Evolutionary conservation across 176 grass and related monocot genomes (phyloP), one percentile per base, ranked within the genome.

Genomic region (Paspalum notatum): DNA sequence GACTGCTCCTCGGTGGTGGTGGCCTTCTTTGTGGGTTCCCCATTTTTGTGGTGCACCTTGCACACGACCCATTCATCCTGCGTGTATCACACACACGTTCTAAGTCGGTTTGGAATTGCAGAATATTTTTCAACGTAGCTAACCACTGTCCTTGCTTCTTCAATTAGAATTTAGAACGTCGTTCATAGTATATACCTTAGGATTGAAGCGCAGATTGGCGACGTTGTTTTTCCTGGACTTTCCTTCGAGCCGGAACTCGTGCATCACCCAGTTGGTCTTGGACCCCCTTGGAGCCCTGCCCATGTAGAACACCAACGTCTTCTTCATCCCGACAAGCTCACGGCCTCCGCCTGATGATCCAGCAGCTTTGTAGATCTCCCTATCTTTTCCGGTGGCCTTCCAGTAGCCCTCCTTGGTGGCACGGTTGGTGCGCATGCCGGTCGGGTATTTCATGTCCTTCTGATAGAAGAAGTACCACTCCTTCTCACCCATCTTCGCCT

Each of bases 321-420:
- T 97, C 82, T 93, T 93, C 93, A 91, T 89, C 65, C 93, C 93
- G 0, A 97, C 82, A 41, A 88, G 85, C 2, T 56, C 46, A 32
- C 78, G 57, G 3, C 38, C 18, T 14, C 16, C 24, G 17, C 39
- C 50, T 21, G 24, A 8, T 2, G 3, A 8, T 4, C 22, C 3
- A 13, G 55, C 6, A 12, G 18, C 16, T 20, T 70, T 88, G 69
- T 60, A 83, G 76, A 95, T 95, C 75, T 88, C 90, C 93, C 78
- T 92, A 71, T 95, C 93, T 25, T 86, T 95, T 45, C 93, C 90
- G 8, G 93, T 95, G 76, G 93, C 93, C 75, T 95, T 95, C 93
- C 93, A 95, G 65, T 95, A 95, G 0, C 93, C 93, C 82, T 77
- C 74, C 27, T 80, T 88, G 53, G 93, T 95, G 66, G 93, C 93